Evolutionary conservation across 2,329 filamentous ascomycete genomes (phyloP).

Genomic region (Aurifilum marmelostoma): DNA sequence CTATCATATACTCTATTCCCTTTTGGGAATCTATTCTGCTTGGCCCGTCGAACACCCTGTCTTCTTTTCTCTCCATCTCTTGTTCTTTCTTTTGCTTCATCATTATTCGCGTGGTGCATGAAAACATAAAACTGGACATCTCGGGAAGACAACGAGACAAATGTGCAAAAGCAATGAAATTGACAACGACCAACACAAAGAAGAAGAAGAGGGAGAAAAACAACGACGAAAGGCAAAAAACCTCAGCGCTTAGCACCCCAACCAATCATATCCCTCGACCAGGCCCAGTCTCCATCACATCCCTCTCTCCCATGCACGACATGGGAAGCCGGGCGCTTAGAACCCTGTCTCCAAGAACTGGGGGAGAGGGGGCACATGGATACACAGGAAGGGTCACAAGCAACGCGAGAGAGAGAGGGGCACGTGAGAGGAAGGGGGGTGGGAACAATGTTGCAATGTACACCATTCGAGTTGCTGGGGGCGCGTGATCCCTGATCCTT

Average conservation of each 20-base stretch:
- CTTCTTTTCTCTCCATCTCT: not conserved
- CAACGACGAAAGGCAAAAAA: not conserved
- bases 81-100: not conserved
- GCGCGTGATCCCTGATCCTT: conserved; percentile 26
- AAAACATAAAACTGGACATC: too few relatives aligned
- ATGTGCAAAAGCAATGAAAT: not conserved
- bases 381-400: too few relatives aligned
- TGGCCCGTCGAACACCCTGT: not conserved
- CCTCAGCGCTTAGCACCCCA: conserved; percentile 15
- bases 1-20: not conserved
- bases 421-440: not conserved
- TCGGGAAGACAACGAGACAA: too few relatives aligned
- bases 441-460: not conserved
- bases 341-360: not conserved
- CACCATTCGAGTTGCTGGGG: not conserved
- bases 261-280: conserved; percentile 2
- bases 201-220: too few relatives aligned
- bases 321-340: conserved; percentile 29
- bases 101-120: too few relatives aligned
- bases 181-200: too few relatives aligned
- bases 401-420: too few relatives aligned
- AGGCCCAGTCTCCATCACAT: not conserved
- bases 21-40: not conserved
- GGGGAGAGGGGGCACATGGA: not conserved
- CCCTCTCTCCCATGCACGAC: conserved; percentile 24